phyloP scores from a whole-genome alignment of 2,329 filamentous ascomycete genomes.

The Ceratocystis colombiana region DNA sequence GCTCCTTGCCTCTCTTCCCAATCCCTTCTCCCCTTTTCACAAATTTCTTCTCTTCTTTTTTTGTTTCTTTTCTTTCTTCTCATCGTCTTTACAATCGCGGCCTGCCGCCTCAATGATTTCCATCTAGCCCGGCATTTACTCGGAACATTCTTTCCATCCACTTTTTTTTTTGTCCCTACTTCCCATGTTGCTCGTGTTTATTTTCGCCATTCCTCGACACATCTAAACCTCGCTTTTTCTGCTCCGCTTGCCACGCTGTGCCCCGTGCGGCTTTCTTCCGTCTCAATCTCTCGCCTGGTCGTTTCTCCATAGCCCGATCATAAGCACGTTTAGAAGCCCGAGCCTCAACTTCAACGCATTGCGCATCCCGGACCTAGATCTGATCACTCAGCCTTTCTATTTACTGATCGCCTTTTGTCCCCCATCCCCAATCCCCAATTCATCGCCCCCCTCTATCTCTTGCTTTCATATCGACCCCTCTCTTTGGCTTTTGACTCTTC shows the following conservation, averaged over 20 bases:
- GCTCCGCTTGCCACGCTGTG: neutral
- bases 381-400: neutral
- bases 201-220: slow-evolving; percentile 12
- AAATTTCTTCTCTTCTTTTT: neutral
- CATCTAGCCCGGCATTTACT: neutral
- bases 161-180: neutral
- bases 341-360: neutral
- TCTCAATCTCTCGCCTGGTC: neutral
- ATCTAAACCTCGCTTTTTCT: neutral
- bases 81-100: neutral
- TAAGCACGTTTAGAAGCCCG: neutral
- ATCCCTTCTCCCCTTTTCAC: neutral
- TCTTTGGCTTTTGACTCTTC: too few relatives aligned
- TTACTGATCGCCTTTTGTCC: neutral
- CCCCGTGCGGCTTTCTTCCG: slow-evolving; percentile 12
- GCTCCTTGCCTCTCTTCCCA: neutral
- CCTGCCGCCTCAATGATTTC: neutral
- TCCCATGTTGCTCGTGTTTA: neutral
- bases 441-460: neutral
- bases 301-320: slow-evolving; percentile 1
- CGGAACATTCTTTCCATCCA: neutral
- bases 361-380: neutral
- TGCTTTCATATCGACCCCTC: neutral
- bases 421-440: neutral
- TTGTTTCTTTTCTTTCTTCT: neutral